A percentile compares a stretch with the other conserved stretches of the same genome.
These are phyloP conservation scores for Erythrobasidium hasegawianum DNA, from an alignment of 1,284 basidiomycete genomes.

Conservation along the genomic window DNA sequence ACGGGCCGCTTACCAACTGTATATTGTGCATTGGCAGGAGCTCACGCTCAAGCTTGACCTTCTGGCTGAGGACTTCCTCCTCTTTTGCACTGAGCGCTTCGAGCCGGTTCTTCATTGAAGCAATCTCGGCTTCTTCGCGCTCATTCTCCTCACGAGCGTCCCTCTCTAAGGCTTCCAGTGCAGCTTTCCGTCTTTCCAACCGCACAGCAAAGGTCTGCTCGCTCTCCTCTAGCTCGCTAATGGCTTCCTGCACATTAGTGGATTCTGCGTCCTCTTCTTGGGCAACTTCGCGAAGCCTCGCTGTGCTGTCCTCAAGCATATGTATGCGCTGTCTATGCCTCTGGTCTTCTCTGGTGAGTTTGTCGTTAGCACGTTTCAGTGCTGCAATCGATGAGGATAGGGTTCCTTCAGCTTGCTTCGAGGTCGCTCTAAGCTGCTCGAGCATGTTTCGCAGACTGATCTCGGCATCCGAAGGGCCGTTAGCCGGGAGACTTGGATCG, in stretches of 20 bases:
- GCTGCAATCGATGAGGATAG: constrained; percentile 27
- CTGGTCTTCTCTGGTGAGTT: constrained; percentile 33
- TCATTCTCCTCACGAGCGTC: constrained; percentile 20
- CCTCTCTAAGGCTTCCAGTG: constrained; percentile 12
- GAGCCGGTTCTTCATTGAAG: constrained; percentile 18
- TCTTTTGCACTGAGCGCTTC: constrained; percentile 21
- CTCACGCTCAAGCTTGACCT: constrained; percentile 32
- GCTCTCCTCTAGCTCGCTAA: constrained; percentile 25
- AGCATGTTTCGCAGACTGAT: constrained; percentile 18
- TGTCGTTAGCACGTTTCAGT: constrained; percentile 32
- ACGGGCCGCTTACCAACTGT: constrained; percentile 10
- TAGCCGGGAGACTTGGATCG: constrained; percentile 21
- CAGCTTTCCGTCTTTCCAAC: constrained; percentile 13
- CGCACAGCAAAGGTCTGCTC: constrained; percentile 7
- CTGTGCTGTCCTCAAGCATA: constrained; percentile 35
- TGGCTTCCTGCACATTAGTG: constrained; percentile 16
- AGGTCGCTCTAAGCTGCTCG: constrained; percentile 20
- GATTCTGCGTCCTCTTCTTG: constrained; percentile 30
- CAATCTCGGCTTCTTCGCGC: constrained; percentile 28
- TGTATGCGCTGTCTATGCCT: constrained; percentile 33
- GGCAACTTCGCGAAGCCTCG: constrained; percentile 27
- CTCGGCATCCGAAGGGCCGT: constrained; percentile 17
- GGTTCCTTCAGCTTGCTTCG: constrained; percentile 28
- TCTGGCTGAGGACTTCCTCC: constrained; percentile 29
- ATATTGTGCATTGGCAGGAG: constrained; percentile 29